phyloP scores from a whole-genome alignment of 352 stramenopile species.

The Pythium sukuiense region DNA sequence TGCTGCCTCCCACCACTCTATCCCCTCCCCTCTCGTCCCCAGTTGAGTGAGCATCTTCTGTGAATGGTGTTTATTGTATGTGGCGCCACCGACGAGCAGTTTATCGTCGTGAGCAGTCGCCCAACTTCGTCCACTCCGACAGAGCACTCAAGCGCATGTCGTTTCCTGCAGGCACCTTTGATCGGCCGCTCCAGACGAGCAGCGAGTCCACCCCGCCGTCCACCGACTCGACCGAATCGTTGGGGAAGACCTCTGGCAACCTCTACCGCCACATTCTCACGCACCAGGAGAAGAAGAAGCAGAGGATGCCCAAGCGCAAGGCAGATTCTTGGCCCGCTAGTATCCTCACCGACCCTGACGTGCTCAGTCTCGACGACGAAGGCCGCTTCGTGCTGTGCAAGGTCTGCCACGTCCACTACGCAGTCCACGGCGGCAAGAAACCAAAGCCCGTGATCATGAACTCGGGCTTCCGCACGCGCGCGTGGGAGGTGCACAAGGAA shows the following conservation, averaged over 20 bases:
- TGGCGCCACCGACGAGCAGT: conserved; percentile 25
- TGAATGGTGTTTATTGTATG: conserved; percentile 30
- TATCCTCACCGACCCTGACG: conserved; percentile 66
- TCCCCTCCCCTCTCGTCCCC: conserved; percentile 3
- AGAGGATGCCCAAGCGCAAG: conserved; percentile 70
- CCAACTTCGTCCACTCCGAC: conserved; percentile 1
- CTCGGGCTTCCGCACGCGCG: conserved; percentile 73
- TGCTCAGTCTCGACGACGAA: conserved; percentile 79
- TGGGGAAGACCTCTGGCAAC: conserved; percentile 4
- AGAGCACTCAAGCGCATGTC: conserved; percentile 25
- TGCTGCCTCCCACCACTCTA: neutral
- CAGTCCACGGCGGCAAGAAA: conserved; percentile 78
- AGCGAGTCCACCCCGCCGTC: conserved; percentile 15
- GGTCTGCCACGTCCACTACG: conserved; percentile 82
- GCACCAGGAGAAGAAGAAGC: conserved; percentile 44
- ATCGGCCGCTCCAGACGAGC: conserved; percentile 17
- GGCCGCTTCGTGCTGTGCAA: conserved; percentile 79
- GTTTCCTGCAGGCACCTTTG: conserved; percentile 24
- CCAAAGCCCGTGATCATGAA: conserved; percentile 84
- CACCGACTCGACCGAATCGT: conserved; percentile 19
- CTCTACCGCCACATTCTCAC: conserved; percentile 34
- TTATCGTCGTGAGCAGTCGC: conserved; percentile 14
- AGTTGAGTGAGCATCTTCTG: conserved; percentile 24
- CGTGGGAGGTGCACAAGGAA: conserved; percentile 83
- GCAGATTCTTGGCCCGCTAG: conserved; percentile 72